Percentiles rank a stretch among this genome's conserved stretches.
phyloP scores from a whole-genome alignment of 495 filamentous ascomycete genomes.

The Hamigera avellanea region DNA sequence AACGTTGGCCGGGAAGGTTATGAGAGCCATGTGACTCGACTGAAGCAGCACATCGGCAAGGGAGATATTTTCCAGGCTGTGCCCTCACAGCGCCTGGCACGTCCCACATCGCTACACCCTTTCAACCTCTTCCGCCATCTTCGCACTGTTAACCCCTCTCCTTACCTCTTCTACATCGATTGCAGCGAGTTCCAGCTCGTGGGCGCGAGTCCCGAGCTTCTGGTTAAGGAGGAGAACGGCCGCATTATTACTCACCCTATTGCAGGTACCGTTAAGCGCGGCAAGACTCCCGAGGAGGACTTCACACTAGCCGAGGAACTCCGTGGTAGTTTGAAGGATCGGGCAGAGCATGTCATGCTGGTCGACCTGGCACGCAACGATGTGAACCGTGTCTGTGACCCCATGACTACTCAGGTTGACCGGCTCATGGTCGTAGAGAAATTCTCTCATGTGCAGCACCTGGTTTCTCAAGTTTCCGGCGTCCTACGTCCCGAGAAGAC shows the following conservation, averaged over 20 bases:
- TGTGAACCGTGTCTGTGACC: slow-evolving; percentile 91
- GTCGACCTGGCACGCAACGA: slow-evolving; percentile 97
- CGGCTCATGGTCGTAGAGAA: slow-evolving; percentile 90
- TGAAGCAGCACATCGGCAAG: slow-evolving; percentile 79
- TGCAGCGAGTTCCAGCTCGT: slow-evolving; percentile 89
- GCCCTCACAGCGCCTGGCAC: slow-evolving; percentile 82
- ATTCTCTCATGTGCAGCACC: slow-evolving; percentile 94
- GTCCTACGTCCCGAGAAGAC: slow-evolving; percentile 71
- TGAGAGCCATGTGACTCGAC: slow-evolving; percentile 64
- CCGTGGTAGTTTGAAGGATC: slow-evolving; percentile 73
- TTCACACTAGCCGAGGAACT: slow-evolving; percentile 67
- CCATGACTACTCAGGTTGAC: slow-evolving; percentile 76
- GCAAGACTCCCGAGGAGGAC: slow-evolving; percentile 70
- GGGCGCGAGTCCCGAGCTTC: slow-evolving; percentile 84
- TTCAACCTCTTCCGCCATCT: slow-evolving; percentile 98
- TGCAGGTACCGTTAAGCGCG: slow-evolving; percentile 85
- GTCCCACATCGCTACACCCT: slow-evolving; percentile 81
- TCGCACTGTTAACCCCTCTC: slow-evolving; percentile 88
- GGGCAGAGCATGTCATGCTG: slow-evolving; percentile 97
- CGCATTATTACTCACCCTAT: slow-evolving; percentile 95
- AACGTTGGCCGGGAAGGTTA: slow-evolving; percentile 88
- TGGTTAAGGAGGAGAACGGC: slow-evolving; percentile 80
- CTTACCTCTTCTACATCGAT: slow-evolving; percentile 92
- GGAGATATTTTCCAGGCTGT: slow-evolving; percentile 98
- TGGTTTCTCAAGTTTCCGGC: slow-evolving; percentile 90